phyloP scores from a whole-genome alignment of 2,329 filamentous ascomycete species.

The Xylaria sp. region DNA sequence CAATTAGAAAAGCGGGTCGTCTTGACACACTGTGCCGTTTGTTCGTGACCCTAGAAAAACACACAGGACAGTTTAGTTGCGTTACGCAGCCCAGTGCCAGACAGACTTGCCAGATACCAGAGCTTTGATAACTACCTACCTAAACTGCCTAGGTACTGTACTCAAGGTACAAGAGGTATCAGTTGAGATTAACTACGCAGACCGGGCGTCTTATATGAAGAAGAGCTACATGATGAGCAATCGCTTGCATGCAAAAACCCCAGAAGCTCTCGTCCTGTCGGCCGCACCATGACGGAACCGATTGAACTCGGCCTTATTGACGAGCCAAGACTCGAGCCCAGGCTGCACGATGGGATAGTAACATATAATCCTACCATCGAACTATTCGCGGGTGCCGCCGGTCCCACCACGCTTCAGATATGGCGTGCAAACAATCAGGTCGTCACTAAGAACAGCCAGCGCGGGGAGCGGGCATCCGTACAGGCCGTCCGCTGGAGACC shows the following conservation, averaged over 20 bases:
- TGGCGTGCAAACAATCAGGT: conserved; percentile 81
- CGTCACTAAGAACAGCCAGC: conserved; percentile 63
- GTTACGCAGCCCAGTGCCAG: not conserved
- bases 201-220: conserved; percentile 3
- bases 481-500: conserved; percentile 71
- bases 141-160: too few species aligned
- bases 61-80: not conserved
- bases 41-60: conserved; percentile 8
- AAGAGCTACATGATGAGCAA: conserved; percentile 37
- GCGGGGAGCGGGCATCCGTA: conserved; percentile 54
- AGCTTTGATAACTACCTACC: not conserved
- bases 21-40: conserved; percentile 16
- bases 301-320: conserved; percentile 60
- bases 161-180: not conserved
- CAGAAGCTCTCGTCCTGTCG: conserved; percentile 28
- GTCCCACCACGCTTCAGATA: conserved; percentile 75
- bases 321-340: conserved; percentile 66
- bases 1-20: conserved; percentile 40
- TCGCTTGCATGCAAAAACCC: conserved; percentile 12
- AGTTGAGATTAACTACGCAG: not conserved
- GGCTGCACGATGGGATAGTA: conserved; percentile 67
- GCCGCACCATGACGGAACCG: conserved; percentile 44
- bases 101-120: conserved; percentile 1
- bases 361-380: conserved; percentile 87
- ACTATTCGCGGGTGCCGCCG: conserved; percentile 77